Base-by-base conservation (phyloP, 1,284 basidiomycete genomes). In the Takashimella tepidaria region DNA sequence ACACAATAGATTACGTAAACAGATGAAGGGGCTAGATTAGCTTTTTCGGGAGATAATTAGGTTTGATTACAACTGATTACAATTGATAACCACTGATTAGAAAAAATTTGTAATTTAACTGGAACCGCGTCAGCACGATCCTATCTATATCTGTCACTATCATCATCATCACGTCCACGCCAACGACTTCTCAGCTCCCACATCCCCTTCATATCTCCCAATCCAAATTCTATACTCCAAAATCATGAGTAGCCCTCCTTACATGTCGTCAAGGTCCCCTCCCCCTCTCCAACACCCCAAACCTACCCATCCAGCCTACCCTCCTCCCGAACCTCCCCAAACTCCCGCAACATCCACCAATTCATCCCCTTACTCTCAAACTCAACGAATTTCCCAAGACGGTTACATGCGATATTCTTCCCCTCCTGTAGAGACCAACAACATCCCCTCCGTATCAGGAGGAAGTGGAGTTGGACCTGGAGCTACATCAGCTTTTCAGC, bases 281-380 rank as follows among this genome's bases (percentile, higher is more conserved):
- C 87, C 88, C 2, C 89, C 88, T 1, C 81, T 92, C 2, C 85
- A 89, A 55, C 89, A 93, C 69, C 89, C 90, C 1, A 88, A 92
- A 4, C 90, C 90, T 0, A 92, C 90, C 0, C 89, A 92, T 64
- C 89, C 88, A 3, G 86, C 87, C 0, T 90, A 87, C 72, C 75
- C 75, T 40, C 89, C 92, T 49, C 89, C 89, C 16, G 89, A 93
- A 62, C 89, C 89, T 0, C 89, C 89, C 0, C 82, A 83, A 1
- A 91, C 89, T 0, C 89, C 89, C 0, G 67, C 59, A 6, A 61
- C 57, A 10, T 68, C 66, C 24, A 68, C 69, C 12, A 62, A 73
- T 41, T 71, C 67, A n/a, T 71, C 68, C 16, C 71, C 69, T 22
- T 72, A 69, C 57, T 67, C 64, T 20, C 66, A 68, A 50, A 62